These are phyloP conservation scores for Trichophyton equinum DNA, from an alignment of 2,329 filamentous ascomycete species.

Conservation along the genomic window DNA sequence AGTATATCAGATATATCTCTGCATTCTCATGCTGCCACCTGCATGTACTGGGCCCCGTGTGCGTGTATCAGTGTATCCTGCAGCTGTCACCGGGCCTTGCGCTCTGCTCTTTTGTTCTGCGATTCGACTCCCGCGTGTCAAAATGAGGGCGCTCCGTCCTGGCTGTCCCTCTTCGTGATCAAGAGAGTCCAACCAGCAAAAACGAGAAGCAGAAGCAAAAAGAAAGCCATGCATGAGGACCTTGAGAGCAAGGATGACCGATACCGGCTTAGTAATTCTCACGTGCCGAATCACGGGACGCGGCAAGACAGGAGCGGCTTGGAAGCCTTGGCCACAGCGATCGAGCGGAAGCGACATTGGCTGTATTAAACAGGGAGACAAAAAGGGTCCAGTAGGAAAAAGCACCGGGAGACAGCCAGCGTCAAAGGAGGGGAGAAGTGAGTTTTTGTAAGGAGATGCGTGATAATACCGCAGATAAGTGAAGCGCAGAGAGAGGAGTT, in stretches of 20 bases:
- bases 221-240: neutral
- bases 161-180: too few relatives aligned
- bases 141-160: too few relatives aligned
- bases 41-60: neutral
- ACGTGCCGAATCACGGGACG: neutral
- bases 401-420: neutral
- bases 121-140: too few relatives aligned
- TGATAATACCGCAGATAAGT: constrained; percentile 1
- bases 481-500: neutral
- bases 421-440: neutral
- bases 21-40: neutral
- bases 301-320: neutral
- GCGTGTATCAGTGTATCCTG: neutral
- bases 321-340: neutral
- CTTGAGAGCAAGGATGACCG: constrained; percentile 1
- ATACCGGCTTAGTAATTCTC: neutral
- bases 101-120: neutral
- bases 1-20: neutral
- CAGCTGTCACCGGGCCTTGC: neutral
- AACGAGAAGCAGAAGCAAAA: constrained; percentile 10
- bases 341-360: neutral
- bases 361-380: neutral
- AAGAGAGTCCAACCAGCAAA: constrained; percentile 16
- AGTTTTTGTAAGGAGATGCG: neutral
- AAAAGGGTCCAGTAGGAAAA: neutral